Evolutionary conservation across 352 stramenopile species (phyloP).

Genomic region (Detonula confervacea): DNA sequence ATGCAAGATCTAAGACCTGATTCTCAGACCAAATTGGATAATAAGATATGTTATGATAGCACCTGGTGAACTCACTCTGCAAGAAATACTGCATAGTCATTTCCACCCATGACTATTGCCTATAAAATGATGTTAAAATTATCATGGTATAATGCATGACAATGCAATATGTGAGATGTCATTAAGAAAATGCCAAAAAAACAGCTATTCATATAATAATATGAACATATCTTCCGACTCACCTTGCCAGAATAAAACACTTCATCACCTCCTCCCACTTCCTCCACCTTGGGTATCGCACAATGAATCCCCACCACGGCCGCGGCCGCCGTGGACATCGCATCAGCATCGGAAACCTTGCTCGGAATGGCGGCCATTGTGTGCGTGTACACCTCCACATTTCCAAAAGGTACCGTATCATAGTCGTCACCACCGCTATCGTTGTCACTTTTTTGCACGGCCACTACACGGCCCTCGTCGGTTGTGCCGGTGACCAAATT

Average conservation of each 20-base stretch:
- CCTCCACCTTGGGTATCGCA: conserved; percentile 44
- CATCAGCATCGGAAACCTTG: conserved; percentile 57
- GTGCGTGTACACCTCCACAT: conserved; percentile 54
- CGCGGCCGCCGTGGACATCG: conserved; percentile 61
- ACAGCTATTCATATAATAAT: too few species aligned
- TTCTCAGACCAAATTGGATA: too few species aligned
- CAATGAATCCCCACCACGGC: conserved; percentile 67
- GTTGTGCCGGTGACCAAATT: conserved; percentile 43
- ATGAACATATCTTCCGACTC: neutral
- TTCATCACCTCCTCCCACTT: conserved; percentile 58
- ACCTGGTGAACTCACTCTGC: conserved; percentile 52
- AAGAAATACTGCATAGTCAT: conserved; percentile 71
- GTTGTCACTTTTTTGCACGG: conserved; percentile 26
- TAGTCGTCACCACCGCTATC: conserved; percentile 9
- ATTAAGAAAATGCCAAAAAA: too few species aligned
- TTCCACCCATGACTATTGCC: conserved; percentile 73
- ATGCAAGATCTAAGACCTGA: too few species aligned
- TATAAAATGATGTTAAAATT: conserved; percentile 7
- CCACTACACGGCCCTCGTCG: conserved; percentile 29
- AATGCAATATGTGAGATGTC: too few species aligned
- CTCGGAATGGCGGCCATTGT: conserved; percentile 63
- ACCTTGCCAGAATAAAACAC: conserved; percentile 56
- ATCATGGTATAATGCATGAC: too few species aligned
- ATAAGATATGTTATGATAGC: neutral
- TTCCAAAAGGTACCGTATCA: conserved; percentile 21